Evolutionary conservation across 2,329 filamentous ascomycete species (phyloP).

Genomic region (Trichophyton simii): DNA sequence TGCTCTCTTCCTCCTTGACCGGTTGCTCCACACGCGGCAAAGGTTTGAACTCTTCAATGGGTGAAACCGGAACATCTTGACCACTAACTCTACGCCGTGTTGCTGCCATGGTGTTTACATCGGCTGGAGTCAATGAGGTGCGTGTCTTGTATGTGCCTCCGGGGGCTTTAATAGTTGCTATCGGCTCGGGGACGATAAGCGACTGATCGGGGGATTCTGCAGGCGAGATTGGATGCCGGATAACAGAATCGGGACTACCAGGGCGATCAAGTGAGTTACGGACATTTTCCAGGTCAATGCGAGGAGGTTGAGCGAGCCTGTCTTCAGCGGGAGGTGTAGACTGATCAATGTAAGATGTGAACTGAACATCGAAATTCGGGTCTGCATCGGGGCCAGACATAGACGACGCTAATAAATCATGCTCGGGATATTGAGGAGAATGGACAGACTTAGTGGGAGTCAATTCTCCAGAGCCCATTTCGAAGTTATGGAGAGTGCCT

Average conservation of each 20-base stretch:
- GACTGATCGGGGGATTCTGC: slow-evolving; percentile 26
- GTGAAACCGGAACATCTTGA: slow-evolving; percentile 36
- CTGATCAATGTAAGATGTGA: slow-evolving; percentile 43
- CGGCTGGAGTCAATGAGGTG: slow-evolving; percentile 74
- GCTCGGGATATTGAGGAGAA: slow-evolving; percentile 6
- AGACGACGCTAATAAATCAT: slow-evolving; percentile 18
- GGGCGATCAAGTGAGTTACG: slow-evolving; percentile 30
- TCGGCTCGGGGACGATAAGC: slow-evolving; percentile 57
- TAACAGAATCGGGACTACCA: slow-evolving; percentile 76
- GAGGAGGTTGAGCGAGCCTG: slow-evolving; percentile 14
- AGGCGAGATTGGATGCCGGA: slow-evolving; percentile 56
- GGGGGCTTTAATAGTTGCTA: slow-evolving; percentile 80
- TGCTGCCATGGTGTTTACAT: slow-evolving; percentile 73
- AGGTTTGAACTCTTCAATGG: slow-evolving; percentile 10
- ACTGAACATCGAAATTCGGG: slow-evolving; percentile 33
- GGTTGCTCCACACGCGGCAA: not conserved
- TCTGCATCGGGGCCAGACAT: slow-evolving; percentile 26
- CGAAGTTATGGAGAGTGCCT: slow-evolving; percentile 19
- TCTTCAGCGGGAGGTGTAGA: slow-evolving; percentile 23
- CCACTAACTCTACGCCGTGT: slow-evolving; percentile 73
- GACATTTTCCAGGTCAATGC: slow-evolving; percentile 25
- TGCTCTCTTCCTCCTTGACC: slow-evolving; percentile 13
- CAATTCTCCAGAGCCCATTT: slow-evolving; percentile 19
- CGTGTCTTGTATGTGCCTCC: slow-evolving; percentile 81
- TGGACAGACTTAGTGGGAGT: slow-evolving; percentile 18